Conservation (phyloP, 495 filamentous ascomycete species). For the Penicillium mononematosum region DNA sequence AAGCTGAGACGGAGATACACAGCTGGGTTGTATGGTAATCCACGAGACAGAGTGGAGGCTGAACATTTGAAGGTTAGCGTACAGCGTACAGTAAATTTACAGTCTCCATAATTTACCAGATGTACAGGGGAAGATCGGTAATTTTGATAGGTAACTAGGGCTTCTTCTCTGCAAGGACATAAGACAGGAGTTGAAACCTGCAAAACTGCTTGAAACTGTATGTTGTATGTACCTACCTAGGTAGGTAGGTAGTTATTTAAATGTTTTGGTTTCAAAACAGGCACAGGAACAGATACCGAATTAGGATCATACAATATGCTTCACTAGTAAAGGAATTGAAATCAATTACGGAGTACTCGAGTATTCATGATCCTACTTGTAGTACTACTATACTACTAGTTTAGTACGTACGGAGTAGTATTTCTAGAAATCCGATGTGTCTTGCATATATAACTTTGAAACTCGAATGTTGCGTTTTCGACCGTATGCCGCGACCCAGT, state of each 20-base stretch:
- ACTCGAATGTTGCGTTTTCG: constrained; percentile 19
- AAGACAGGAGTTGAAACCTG: constrained; percentile 21
- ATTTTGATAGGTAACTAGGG: constrained; percentile 10
- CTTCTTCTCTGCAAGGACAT: constrained; percentile 28
- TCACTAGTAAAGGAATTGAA: not conserved
- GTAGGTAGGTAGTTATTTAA: not conserved
- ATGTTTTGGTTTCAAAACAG: not conserved
- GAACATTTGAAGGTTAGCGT: constrained; percentile 10
- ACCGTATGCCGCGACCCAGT: constrained; percentile 33
- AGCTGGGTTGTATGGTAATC: constrained; percentile 30
- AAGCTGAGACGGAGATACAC: constrained; percentile 36
- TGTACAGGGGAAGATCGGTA: constrained; percentile 1
- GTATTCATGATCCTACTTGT: not conserved
- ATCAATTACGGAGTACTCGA: not conserved
- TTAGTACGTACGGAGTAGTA: not conserved
- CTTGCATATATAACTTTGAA: constrained; percentile 5
- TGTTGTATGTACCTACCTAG: no score
- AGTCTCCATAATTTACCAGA: not conserved
- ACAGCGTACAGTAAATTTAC: constrained; percentile 5
- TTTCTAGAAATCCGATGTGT: constrained; percentile 2
- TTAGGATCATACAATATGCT: not conserved
- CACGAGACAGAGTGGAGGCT: constrained; percentile 29
- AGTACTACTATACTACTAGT: no score
- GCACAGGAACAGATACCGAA: not conserved
- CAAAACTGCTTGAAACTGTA: not conserved